A percentile compares a stretch with the other conserved stretches of the same genome.
Conservation (phyloP, 768 basidiomycete genomes). For the Boletus tomentosulus region DNA sequence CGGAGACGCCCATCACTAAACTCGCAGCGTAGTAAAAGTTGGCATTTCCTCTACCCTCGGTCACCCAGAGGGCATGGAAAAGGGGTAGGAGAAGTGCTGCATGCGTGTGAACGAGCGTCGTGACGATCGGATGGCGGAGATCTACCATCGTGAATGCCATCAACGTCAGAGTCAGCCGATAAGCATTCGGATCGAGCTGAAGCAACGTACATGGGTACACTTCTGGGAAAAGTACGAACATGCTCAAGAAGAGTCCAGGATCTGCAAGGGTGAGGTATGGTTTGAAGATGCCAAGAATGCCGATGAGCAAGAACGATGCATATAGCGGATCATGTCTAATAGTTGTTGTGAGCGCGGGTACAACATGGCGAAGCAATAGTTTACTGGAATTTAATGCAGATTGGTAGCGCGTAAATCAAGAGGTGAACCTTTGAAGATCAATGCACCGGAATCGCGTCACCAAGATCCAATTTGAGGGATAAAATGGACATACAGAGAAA, state of each 20-base stretch:
- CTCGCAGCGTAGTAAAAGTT: slow-evolving; percentile 98
- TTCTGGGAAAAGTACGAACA: slow-evolving; percentile 82
- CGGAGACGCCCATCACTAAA: slow-evolving; percentile 85
- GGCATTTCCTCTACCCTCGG: slow-evolving; percentile 90
- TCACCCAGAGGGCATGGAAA: slow-evolving; percentile 89
- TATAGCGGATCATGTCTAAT: slow-evolving; percentile 80
- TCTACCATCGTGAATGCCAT: slow-evolving; percentile 42
- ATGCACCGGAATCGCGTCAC: background rate
- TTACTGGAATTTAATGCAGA: slow-evolving; percentile 87
- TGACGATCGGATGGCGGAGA: slow-evolving; percentile 80
- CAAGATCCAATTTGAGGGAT: background rate
- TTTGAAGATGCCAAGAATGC: slow-evolving; percentile 82
- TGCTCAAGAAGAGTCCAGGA: slow-evolving; percentile 77
- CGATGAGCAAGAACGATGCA: slow-evolving; percentile 69
- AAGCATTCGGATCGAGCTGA: slow-evolving; percentile 2
- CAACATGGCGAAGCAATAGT: slow-evolving; percentile 15
- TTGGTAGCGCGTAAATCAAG: slow-evolving; percentile 73
- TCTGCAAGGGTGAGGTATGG: slow-evolving; percentile 90
- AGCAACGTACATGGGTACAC: slow-evolving; percentile 65
- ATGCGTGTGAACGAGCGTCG: slow-evolving; percentile 76
- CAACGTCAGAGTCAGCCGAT: background rate
- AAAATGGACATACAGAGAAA: slow-evolving; percentile 64
- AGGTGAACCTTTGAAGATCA: slow-evolving; percentile 64
- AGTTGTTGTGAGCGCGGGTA: background rate
- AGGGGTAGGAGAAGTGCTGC: slow-evolving; percentile 83